Evolutionary conservation across 768 basidiomycete species (phyloP).

Genomic region (Pisolithus microcarpus): DNA sequence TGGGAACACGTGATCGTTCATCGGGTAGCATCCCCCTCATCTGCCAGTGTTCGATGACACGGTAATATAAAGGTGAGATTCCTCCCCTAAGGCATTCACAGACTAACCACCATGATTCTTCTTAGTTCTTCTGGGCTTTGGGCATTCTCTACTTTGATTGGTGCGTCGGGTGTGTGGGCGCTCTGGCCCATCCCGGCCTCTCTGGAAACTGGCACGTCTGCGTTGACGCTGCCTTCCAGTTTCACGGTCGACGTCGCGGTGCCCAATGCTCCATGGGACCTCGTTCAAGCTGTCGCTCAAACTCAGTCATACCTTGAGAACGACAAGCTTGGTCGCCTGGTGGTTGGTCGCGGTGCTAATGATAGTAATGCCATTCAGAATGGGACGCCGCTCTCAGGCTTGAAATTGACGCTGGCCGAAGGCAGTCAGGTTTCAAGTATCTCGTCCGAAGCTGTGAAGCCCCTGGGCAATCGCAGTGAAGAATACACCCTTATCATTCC

Average conservation of each 20-base stretch:
- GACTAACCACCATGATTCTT: slow-evolving; percentile 2
- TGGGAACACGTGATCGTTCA: too few species aligned
- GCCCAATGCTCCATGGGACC: slow-evolving; percentile 24
- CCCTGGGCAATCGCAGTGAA: slow-evolving; percentile 36
- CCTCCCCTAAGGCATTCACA: neutral
- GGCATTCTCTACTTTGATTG: slow-evolving; percentile 5
- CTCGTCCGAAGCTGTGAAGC: slow-evolving; percentile 27
- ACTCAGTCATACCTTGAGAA: slow-evolving; percentile 25
- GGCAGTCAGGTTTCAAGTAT: slow-evolving; percentile 23
- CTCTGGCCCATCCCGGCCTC: slow-evolving; percentile 29
- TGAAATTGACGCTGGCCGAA: slow-evolving; percentile 21
- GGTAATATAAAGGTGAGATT: neutral
- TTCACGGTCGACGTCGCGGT: slow-evolving; percentile 27
- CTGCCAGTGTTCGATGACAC: too few species aligned
- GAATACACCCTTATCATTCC: slow-evolving; percentile 38
- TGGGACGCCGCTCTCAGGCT: slow-evolving; percentile 19
- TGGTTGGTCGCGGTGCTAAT: slow-evolving; percentile 32
- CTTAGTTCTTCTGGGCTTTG: slow-evolving; percentile 5
- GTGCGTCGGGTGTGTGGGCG: slow-evolving; percentile 7
- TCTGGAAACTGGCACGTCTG: slow-evolving; percentile 19
- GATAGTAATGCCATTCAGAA: slow-evolving; percentile 21
- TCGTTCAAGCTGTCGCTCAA: slow-evolving; percentile 28
- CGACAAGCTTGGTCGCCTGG: slow-evolving; percentile 34
- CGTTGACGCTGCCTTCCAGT: slow-evolving; percentile 17
- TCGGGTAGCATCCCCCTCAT: too few species aligned